Conservation (phyloP, 768 basidiomycete species). For the Serendipita sp. region DNA sequence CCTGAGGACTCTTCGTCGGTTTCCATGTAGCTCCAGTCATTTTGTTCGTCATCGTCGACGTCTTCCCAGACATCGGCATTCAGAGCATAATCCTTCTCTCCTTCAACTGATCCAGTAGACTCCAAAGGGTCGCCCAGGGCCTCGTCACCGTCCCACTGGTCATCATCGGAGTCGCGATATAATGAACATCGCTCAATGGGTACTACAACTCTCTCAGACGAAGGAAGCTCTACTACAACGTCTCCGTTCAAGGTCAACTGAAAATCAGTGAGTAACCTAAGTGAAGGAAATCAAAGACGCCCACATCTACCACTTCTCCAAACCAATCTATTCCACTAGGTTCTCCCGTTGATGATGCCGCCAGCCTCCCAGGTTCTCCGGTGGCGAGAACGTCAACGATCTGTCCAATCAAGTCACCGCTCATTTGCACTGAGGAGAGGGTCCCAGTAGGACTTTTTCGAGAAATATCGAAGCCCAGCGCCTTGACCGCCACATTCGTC, state of each 20-base stretch:
- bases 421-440: neutral
- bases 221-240: constrained; percentile 56
- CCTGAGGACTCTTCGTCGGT: neutral
- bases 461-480: neutral
- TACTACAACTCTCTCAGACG: constrained; percentile 31
- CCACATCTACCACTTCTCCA: constrained; percentile 67
- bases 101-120: constrained; percentile 8
- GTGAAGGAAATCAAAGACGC: constrained; percentile 14
- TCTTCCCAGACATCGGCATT: constrained; percentile 23
- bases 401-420: neutral
- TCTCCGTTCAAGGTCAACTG: constrained; percentile 63
- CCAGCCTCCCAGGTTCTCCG: neutral
- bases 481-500: constrained; percentile 8
- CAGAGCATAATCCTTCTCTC: constrained; percentile 14
- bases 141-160: constrained; percentile 17
- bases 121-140: constrained; percentile 6
- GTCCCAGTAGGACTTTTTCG: neutral
- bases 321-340: constrained; percentile 49
- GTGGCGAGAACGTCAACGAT: neutral
- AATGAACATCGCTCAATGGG: constrained; percentile 35
- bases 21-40: constrained; percentile 7
- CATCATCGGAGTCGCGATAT: constrained; percentile 15
- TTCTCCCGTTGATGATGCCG: constrained; percentile 14
- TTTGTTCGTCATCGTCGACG: constrained; percentile 12
- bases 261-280: constrained; percentile 6